Evolutionary conservation across 176 grass and related monocot species (phyloP).

Genomic region (Chrysopogon serrulatus): DNA sequence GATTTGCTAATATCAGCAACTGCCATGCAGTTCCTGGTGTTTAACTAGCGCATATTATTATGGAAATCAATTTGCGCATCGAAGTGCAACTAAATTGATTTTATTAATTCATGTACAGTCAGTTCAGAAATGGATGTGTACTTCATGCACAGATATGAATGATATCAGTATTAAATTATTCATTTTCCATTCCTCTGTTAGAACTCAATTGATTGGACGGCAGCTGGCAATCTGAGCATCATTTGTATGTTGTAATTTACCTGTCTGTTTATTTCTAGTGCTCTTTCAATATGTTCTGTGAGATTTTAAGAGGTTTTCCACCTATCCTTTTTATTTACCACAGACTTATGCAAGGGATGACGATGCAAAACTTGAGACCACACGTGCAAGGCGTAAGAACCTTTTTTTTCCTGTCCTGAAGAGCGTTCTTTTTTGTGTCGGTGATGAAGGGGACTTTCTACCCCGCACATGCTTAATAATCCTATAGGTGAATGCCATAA

Average conservation of each 20-base stretch:
- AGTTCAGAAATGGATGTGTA: not conserved
- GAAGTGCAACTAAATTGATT: not conserved
- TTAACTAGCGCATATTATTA: not conserved
- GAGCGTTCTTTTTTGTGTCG: constrained; percentile 1
- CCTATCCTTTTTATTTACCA: not conserved
- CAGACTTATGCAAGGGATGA: constrained; percentile 66
- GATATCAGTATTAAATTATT: not conserved
- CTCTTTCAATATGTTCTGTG: not conserved
- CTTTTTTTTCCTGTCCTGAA: not conserved
- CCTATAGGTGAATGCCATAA: not conserved
- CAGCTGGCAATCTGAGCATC: not conserved
- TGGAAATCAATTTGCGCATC: not conserved
- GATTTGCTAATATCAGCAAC: not conserved
- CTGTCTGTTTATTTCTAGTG: not conserved
- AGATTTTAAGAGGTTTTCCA: not conserved
- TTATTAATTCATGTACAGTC: not conserved
- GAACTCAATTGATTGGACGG: not conserved
- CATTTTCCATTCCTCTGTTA: not conserved
- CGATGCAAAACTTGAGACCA: constrained; percentile 56
- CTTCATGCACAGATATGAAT: not conserved
- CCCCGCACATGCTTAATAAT: not conserved
- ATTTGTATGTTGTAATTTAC: not conserved
- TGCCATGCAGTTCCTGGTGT: not conserved
- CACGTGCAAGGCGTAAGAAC: constrained; percentile 48
- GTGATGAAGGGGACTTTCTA: not conserved